Evolutionary conservation across 805 yeast genomes (phyloP).

Genomic region (Kodamaea nitidulidarum): DNA sequence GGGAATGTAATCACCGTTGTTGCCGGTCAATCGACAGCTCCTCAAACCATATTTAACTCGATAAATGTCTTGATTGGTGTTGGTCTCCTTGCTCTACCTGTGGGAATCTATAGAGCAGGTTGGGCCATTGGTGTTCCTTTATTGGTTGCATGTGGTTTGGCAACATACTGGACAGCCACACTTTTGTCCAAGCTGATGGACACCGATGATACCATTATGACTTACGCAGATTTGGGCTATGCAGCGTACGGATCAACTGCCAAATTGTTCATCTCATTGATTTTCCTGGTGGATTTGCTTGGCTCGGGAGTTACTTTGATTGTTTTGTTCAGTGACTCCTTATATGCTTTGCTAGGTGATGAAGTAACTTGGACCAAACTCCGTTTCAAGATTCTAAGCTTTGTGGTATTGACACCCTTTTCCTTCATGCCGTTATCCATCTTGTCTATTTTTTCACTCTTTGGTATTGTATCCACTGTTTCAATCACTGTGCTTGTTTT

Average conservation of each 20-base stretch:
- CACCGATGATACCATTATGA: constrained; percentile 26
- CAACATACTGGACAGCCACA: constrained; percentile 52
- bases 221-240: constrained; percentile 28
- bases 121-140: constrained; percentile 51
- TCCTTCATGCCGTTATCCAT: constrained; percentile 57
- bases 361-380: constrained; percentile 36
- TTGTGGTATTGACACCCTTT: constrained; percentile 72
- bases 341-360: constrained; percentile 41
- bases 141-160: constrained; percentile 42
- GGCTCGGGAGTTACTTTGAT: constrained; percentile 60
- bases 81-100: constrained; percentile 69
- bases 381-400: constrained; percentile 63
- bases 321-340: constrained; percentile 58
- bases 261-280: constrained; percentile 61
- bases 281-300: constrained; percentile 54
- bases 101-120: constrained; percentile 65
- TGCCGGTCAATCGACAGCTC: constrained; percentile 53
- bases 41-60: constrained; percentile 69
- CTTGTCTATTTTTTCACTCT: constrained; percentile 49
- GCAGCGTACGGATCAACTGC: constrained; percentile 47
- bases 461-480: constrained; percentile 55
- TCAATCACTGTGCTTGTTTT: constrained; percentile 45
- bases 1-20: constrained; percentile 66
- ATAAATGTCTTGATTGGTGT: constrained; percentile 74
- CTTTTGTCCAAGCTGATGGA: constrained; percentile 32